These are phyloP conservation scores for Sporisorium exsertum DNA, from an alignment of 1,284 basidiomycete genomes.

Conservation along the genomic window DNA sequence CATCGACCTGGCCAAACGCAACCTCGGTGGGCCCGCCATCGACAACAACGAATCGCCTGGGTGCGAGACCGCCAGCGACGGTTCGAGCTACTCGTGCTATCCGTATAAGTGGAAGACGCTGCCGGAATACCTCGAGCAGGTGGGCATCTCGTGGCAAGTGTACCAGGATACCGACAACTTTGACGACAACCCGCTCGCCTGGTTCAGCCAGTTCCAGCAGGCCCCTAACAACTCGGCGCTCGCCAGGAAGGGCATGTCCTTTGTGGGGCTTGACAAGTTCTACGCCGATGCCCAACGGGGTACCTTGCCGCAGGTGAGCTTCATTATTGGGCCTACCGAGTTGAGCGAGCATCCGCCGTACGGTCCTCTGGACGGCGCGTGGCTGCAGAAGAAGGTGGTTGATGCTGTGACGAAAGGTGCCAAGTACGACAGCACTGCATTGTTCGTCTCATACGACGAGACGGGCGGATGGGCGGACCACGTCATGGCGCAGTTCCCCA, in stretches of 20 bases:
- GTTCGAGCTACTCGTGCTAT: constrained; percentile 31
- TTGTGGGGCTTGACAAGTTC: constrained; percentile 51
- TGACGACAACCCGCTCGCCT: constrained; percentile 45
- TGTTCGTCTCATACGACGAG: constrained; percentile 63
- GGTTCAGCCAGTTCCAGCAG: constrained; percentile 29
- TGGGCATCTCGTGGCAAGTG: constrained; percentile 51
- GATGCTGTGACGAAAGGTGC: constrained; percentile 56
- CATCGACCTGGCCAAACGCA: constrained; percentile 13
- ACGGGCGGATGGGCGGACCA: constrained; percentile 64
- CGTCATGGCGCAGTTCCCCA: constrained; percentile 34
- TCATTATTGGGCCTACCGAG: constrained; percentile 59
- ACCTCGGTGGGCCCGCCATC: constrained; percentile 38
- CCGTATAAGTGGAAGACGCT: constrained; percentile 60
- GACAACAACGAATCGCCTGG: constrained; percentile 34
- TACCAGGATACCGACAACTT: constrained; percentile 59
- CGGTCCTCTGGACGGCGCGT: constrained; percentile 55
- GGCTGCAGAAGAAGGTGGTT: constrained; percentile 58
- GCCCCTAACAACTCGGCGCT: constrained; percentile 36
- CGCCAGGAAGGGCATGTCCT: constrained; percentile 32
- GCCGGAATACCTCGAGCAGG: constrained; percentile 55
- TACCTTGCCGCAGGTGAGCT: constrained; percentile 58
- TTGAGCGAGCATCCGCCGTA: constrained; percentile 62
- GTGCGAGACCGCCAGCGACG: constrained; percentile 31
- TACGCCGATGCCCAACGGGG: constrained; percentile 55
- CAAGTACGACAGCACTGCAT: constrained; percentile 49